A percentile compares a stretch with the other conserved stretches of the same genome.
Conservation (phyloP, 2,329 filamentous ascomycete genomes). For the Hypoxylon sp. region DNA sequence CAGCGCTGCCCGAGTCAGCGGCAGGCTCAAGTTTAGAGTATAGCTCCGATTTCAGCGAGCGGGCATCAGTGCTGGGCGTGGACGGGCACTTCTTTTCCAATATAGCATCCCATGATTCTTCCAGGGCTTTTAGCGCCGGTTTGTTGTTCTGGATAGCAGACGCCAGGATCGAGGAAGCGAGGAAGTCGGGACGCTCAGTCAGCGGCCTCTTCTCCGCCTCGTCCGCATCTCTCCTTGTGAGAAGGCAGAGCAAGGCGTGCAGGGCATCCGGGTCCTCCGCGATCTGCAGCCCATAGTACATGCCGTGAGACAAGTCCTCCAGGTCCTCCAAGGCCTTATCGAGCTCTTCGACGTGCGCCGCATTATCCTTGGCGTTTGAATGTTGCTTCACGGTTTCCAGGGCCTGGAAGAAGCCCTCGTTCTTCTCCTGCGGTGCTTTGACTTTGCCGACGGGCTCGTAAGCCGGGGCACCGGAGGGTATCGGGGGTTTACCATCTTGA, state of each 20-base stretch:
- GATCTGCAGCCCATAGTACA: conserved; percentile 77
- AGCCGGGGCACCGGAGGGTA: conserved; percentile 66
- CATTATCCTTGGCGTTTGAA: conserved; percentile 28
- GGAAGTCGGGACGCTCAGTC: conserved; percentile 57
- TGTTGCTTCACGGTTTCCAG: conserved; percentile 66
- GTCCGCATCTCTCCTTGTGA: conserved; percentile 56
- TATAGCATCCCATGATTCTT: conserved; percentile 63
- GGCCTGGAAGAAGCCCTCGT: conserved; percentile 62
- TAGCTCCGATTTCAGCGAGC: conserved; percentile 57
- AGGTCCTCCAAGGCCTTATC: conserved; percentile 69
- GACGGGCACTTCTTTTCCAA: conserved; percentile 57
- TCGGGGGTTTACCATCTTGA: conserved; percentile 50
- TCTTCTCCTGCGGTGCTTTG: conserved; percentile 63
- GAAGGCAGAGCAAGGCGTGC: conserved; percentile 70
- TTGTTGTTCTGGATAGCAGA: conserved; percentile 76
- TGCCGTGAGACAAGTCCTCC: conserved; percentile 76
- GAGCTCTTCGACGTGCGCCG: conserved; percentile 53
- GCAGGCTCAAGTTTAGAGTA: conserved; percentile 60
- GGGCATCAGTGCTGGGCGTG: conserved; percentile 2
- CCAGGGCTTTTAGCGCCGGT: conserved; percentile 68
- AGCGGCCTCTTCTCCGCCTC: conserved; percentile 44
- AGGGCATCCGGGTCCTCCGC: conserved; percentile 68
- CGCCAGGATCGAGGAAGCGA: conserved; percentile 71
- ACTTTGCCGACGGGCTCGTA: conserved; percentile 72
- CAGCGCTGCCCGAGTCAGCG: conserved; percentile 27